Evolutionary conservation across 2,329 filamentous ascomycete species (phyloP), one percentile per base, ranked within the genome.

Genomic region (Massarina eburnea): DNA sequence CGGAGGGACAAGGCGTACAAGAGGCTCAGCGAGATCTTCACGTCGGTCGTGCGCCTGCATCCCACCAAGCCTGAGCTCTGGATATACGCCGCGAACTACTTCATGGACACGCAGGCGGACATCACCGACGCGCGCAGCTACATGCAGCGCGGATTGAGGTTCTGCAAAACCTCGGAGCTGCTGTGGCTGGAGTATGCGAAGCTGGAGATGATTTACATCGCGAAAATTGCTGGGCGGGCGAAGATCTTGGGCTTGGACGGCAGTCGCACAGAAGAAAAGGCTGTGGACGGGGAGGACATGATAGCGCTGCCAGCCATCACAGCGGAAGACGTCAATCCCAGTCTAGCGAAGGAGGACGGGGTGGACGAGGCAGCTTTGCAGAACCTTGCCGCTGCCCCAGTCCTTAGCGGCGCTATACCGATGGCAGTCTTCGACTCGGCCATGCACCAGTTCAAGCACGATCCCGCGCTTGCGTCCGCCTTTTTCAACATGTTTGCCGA

Each of bases 171-270:
- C 39, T 85, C 87, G 37, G 82, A 78, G 52, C 76, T 77, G 15
- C 70, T 99, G 41, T 99, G 92, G 91, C 67, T 95, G 26, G 89
- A 96, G 72, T 97, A 96, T 66, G 87, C 88, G 8, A 86, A 88
- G 64, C 80, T 92, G 62, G 94, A 99, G 76, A 90, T 96, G 83
- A 86, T 94, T 52, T 97, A 95, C 77, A 78, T 97, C 45, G 83
- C 81, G 41, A 91, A 88, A 73, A 83, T 97, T 62, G 84, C 88
- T 47, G 83, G 82, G 49, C 82, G 90, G 67, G 84, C 85, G 70
- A 79, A 79, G 57, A 81, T 88, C 43, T 66, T 89, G 45, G 85
- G 84, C 3, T 67, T 88, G 46, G 82, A 85, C 53, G 60, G 69
- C 41, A 66, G 67, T 41, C 71, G 67, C 55, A 73, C 64, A 37